Base-by-base conservation (phyloP, 306 rosid species). In the Oxytropis ochrocephala region DNA sequence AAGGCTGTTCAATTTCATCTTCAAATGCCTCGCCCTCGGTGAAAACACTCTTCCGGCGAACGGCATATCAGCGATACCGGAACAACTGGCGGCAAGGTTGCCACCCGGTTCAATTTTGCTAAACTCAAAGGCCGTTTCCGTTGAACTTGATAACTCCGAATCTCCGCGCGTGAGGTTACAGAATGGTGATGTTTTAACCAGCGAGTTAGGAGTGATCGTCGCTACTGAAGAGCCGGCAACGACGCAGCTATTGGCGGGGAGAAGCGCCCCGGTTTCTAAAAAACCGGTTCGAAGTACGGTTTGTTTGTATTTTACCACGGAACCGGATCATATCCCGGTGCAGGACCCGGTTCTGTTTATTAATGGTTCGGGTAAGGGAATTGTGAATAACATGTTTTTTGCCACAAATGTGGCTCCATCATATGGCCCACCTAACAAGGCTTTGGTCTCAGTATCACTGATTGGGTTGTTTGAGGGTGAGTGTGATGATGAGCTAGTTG, bases 321-420 rank as follows among this genome's bases (percentile, higher is more conserved):
- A 85, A 13, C 76, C 59, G 47, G 77, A 17, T 1, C 52, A 73
- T 29, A 75, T 93, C 16, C 96, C 92, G 55, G 81, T 81, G 42
- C 7, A 0, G 0, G 95, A 88, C 0, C 92, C 94, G 35, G 81
- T 90, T 7, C 70, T 93, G 43, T 82, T 85, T 56, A 52, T 93
- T 0, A 93, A 93, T 3, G 97, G 96, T 8, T 93, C 96, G 35
- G 97, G 98, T 5, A 72, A 80, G 18, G 98, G 96, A 8, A 74
- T 93, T 18, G 93, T 93, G 75, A 93, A 90, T 11, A 93, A 93
- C 72, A 93, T 93, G 97, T 93, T 90, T 65, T 93, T 93, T 44
- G 90, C 86, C 0, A 93, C 98, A 0, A 93, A 88, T 30, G 98
- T 93, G 72, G 97, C 89, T 16, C 84, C 83, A 4, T 83, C 94